These are phyloP conservation scores for Teratosphaeria destructans DNA, from an alignment of 2,329 filamentous ascomycete species.

Conservation along the genomic window DNA sequence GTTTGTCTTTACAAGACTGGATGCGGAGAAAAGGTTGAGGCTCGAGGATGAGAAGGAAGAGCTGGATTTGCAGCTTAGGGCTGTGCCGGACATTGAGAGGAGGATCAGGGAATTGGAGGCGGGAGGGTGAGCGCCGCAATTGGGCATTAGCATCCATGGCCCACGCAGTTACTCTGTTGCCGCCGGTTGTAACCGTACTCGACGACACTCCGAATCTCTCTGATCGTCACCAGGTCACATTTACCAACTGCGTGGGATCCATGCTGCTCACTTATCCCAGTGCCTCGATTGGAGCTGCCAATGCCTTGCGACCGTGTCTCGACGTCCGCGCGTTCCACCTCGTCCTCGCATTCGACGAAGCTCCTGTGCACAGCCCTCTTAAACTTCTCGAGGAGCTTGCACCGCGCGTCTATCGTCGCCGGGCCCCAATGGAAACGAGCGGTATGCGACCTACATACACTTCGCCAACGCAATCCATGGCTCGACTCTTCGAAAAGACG, in stretches of 20 bases:
- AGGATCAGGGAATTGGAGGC: slow-evolving; percentile 63
- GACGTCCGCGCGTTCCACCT: no score
- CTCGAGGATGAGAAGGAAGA: slow-evolving; percentile 97
- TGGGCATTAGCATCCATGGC: background rate
- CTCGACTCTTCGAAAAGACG: background rate
- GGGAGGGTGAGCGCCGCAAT: slow-evolving; percentile 10
- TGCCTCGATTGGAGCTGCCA: no score
- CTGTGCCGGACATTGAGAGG: slow-evolving; percentile 79
- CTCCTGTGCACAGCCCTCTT: no score
- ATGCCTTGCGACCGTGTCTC: no score
- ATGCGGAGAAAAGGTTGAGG: slow-evolving; percentile 73
- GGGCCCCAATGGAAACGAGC: no score
- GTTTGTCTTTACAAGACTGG: slow-evolving; percentile 79
- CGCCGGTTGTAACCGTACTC: background rate
- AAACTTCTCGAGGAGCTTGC: no score
- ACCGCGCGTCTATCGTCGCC: no score
- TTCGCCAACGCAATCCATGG: background rate
- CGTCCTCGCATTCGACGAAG: no score
- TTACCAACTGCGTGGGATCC: no score
- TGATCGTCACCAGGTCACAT: background rate
- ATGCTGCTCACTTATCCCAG: no score
- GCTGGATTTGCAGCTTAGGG: slow-evolving; percentile 70
- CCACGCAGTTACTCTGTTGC: background rate
- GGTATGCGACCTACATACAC: background rate
- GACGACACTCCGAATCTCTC: background rate